Conservation (phyloP, 2,329 filamentous ascomycete species). For the Talaromyces funiculosus region DNA sequence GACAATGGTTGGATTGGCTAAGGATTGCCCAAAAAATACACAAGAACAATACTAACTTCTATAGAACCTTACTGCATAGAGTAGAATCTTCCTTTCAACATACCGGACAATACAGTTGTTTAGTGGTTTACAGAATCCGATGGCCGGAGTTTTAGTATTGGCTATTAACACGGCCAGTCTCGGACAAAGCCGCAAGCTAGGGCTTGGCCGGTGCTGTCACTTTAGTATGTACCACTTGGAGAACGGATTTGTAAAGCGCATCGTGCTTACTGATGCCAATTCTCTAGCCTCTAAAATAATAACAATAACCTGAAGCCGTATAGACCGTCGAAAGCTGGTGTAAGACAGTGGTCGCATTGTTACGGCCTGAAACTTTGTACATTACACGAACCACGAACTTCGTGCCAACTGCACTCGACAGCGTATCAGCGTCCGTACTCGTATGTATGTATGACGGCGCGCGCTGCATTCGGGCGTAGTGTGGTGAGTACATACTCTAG, state of each 20-base stretch:
- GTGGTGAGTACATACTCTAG: no score
- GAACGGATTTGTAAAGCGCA: not conserved
- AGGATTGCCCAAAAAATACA: not conserved
- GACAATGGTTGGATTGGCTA: not conserved
- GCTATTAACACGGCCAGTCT: not conserved
- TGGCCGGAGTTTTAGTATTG: constrained; percentile 5
- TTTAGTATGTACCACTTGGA: not conserved
- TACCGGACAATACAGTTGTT: not conserved
- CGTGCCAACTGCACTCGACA: constrained; percentile 24
- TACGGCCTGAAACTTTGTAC: constrained; percentile 20
- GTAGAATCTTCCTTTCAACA: constrained; percentile 4
- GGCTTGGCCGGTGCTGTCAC: not conserved
- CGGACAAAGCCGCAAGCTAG: constrained; percentile 10
- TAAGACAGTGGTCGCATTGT: not conserved
- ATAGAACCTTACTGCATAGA: constrained; percentile 1
- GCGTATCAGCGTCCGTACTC: not conserved
- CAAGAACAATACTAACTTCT: not conserved
- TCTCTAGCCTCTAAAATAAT: not conserved
- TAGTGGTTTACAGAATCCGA: not conserved
- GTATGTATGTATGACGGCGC: not conserved
- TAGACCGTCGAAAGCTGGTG: not conserved
- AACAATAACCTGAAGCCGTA: not conserved
- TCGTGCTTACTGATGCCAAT: not conserved
- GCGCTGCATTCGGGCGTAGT: not conserved
- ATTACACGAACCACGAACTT: constrained; percentile 34